A percentile compares a stretch with the other conserved stretches of the same genome.
Evolutionary conservation across 2,329 filamentous ascomycete genomes (phyloP).

Genomic region (Diaporthe sp.): DNA sequence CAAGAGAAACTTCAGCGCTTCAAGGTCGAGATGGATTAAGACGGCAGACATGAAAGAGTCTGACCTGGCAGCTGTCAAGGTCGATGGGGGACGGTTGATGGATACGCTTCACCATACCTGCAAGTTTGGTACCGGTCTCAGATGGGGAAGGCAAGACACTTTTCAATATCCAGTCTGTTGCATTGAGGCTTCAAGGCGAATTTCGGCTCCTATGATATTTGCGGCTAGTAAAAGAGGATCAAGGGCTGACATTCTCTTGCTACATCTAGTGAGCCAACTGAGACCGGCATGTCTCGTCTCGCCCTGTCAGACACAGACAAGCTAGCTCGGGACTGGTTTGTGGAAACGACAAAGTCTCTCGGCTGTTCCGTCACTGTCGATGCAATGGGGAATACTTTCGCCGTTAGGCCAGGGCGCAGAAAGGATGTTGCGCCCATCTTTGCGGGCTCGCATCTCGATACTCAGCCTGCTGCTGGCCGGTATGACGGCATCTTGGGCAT

Average conservation of each 20-base stretch:
- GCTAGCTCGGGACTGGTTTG: constrained; percentile 80
- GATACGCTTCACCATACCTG: constrained; percentile 73
- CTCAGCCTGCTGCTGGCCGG: constrained; percentile 71
- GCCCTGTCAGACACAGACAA: constrained; percentile 78
- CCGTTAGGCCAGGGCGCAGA: constrained; percentile 71
- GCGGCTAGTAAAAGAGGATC: constrained; percentile 16
- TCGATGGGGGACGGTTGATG: constrained; percentile 70
- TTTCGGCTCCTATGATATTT: not conserved
- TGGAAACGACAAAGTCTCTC: constrained; percentile 67
- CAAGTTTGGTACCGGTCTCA: constrained; percentile 72
- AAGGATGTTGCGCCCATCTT: constrained; percentile 71
- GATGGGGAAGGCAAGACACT: constrained; percentile 72
- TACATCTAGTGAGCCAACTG: constrained; percentile 57
- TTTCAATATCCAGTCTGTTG: not conserved
- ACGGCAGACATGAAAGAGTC: constrained; percentile 31
- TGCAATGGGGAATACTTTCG: constrained; percentile 85
- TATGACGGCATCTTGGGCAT: constrained; percentile 85
- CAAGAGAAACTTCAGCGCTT: constrained; percentile 27
- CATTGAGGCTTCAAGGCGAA: no score
- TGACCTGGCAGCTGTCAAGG: constrained; percentile 53
- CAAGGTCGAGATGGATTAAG: not conserved
- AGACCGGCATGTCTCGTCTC: constrained; percentile 82
- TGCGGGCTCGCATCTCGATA: constrained; percentile 77
- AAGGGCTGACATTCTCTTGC: constrained; percentile 31
- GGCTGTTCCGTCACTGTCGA: constrained; percentile 77